Conservation (phyloP, 257 asterid genomes). For the Nicotiana knightiana region DNA sequence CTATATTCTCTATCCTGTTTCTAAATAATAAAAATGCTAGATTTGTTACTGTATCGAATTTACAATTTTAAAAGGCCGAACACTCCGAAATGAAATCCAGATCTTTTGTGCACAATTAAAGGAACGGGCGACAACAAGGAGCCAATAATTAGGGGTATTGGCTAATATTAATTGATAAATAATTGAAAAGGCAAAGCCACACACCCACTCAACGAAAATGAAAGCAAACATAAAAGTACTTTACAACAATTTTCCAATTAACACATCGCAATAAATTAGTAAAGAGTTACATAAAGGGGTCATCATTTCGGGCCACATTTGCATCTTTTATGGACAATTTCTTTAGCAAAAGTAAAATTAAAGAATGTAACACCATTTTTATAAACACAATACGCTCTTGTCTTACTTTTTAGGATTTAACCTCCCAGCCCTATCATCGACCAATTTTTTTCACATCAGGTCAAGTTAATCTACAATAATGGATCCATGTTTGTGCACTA, state of each 20-base stretch:
- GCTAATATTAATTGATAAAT: conserved; percentile 11
- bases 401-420: too few species aligned
- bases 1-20: too few species aligned
- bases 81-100: neutral
- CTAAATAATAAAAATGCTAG: too few species aligned
- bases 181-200: conserved; percentile 33
- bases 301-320: conserved; percentile 50
- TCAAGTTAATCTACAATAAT: too few species aligned
- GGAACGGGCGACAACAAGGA: neutral
- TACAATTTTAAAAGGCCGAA: neutral
- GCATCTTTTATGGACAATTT: conserved; percentile 29
- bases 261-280: conserved; percentile 26
- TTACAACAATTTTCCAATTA: conserved; percentile 37
- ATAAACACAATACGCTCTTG: conserved; percentile 14
- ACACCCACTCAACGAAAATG: conserved; percentile 44
- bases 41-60: neutral
- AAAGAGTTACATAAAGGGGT: conserved; percentile 34
- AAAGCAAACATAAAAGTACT: conserved; percentile 61
- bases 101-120: neutral
- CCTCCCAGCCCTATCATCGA: too few species aligned
- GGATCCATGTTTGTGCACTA: too few species aligned
- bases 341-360: neutral
- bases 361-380: conserved; percentile 1
- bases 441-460: too few species aligned
- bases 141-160: conserved; percentile 1